phyloP scores from a whole-genome alignment of 106 monocot genomes.

The Agapanthus africanus region DNA sequence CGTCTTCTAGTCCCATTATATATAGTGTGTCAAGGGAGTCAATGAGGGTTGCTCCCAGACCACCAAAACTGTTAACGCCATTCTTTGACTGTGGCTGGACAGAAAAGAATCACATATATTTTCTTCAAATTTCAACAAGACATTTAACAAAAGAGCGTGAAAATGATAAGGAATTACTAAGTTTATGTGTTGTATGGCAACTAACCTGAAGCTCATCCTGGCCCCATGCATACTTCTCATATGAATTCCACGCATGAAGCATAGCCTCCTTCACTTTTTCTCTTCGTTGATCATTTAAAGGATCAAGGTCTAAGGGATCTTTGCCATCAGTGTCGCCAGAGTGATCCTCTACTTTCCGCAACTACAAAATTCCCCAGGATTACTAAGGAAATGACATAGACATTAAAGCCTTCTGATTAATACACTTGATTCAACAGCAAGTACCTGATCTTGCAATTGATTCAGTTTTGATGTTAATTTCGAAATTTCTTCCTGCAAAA shows the following conservation, averaged over 20 bases:
- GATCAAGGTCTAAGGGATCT: constrained; percentile 37
- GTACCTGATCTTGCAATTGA: constrained; percentile 43
- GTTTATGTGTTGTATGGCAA: constrained; percentile 4
- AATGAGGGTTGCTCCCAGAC: constrained; percentile 86
- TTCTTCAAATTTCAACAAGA: background rate
- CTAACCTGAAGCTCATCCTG: constrained; percentile 55
- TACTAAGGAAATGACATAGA: background rate
- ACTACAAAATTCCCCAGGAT: constrained; percentile 19
- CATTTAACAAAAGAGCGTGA: constrained; percentile 38
- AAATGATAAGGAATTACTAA: constrained; percentile 8
- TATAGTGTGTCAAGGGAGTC: constrained; percentile 89
- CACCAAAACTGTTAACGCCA: constrained; percentile 92
- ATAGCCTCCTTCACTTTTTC: constrained; percentile 94
- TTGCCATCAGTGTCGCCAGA: constrained; percentile 21
- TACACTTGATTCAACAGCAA: background rate
- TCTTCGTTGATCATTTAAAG: constrained; percentile 56
- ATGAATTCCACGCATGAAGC: constrained; percentile 97
- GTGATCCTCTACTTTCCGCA: constrained; percentile 30
- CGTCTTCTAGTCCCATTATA: constrained; percentile 87
- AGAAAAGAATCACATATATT: constrained; percentile 5
- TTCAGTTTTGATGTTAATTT: constrained; percentile 29
- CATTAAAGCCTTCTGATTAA: background rate
- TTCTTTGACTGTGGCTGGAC: constrained; percentile 79
- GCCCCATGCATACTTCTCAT: constrained; percentile 90
- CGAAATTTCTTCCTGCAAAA: constrained; percentile 47